Evolutionary conservation across 441 rosid genomes (phyloP), one percentile per base, ranked within the genome.

Genomic region (Biscutella auriculata): DNA sequence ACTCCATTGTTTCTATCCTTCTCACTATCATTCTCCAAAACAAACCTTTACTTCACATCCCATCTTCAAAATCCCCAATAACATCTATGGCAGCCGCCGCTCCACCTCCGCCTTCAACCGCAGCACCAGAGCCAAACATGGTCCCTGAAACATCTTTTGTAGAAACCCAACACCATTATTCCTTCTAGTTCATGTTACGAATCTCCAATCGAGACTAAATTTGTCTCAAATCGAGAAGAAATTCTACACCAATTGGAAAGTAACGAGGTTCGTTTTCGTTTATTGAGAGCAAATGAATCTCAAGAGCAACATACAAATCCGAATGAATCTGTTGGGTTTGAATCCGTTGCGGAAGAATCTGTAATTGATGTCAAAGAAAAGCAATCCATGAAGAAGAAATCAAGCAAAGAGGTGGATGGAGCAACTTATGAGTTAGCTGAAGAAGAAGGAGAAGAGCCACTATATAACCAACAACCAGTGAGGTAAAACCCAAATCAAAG

Each of bases 41-140:
- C 8, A 36, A 60, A 67, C 53, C 62, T 66, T 44, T 53, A 13
- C 15, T 44, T 17, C 7, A 15, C 39, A 17, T 21, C 2, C n/a
- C n/a, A n/a, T n/a, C n/a, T n/a, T 6, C 32, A 15, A 16, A 1
- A 5, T 9, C 29, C 25, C 1, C 13, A n/a, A 11, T 34, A 29
- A n/a, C n/a, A n/a, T n/a, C n/a, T n/a, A 88, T 88, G 96, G 98
- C 95, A 17, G 91, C 94, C 8, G 95, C 95, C 7, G 95, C 95
- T 1, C 91, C 96, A 1, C 96, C 96, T 1, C 96, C 94, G 1
- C 87, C 93, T 2, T 95, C 96, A 9, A 7, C 83, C 3, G 78
- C 88, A 0, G 74, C 80, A 1, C 91, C 87, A 5, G 73, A 65
- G n/a, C 79, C 77, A 3, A 71, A 80, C 29, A 75, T 77, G 57